These are phyloP conservation scores for Colletotrichum magnum DNA, from an alignment of 2,329 filamentous ascomycete species.

Conservation along the genomic window DNA sequence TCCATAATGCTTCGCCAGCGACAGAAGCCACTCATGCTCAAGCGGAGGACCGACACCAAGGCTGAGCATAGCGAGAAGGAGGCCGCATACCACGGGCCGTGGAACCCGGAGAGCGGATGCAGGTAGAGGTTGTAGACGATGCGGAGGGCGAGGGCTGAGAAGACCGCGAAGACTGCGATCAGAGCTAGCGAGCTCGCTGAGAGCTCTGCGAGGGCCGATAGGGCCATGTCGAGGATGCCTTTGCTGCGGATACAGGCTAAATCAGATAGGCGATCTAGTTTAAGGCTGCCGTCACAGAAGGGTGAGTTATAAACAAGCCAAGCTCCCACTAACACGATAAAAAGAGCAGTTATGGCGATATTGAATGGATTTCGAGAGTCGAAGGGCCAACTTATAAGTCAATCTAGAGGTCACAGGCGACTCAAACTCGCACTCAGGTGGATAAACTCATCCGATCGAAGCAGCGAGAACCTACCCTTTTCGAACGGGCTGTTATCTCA, in stretches of 20 bases:
- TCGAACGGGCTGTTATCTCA: too few relatives aligned
- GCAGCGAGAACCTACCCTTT: too few relatives aligned
- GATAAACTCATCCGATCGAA: too few relatives aligned
- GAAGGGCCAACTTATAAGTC: too few relatives aligned
- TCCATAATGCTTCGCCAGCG: constrained; percentile 17
- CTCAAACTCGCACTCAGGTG: too few relatives aligned
- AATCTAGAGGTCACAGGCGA: too few relatives aligned
- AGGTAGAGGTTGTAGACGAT: constrained; percentile 28
- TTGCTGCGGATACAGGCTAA: background rate
- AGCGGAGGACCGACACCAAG: background rate
- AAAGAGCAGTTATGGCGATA: too few relatives aligned
- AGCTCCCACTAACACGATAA: too few relatives aligned
- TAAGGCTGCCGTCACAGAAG: too few relatives aligned
- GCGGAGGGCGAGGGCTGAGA: constrained; percentile 5
- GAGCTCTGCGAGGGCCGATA: background rate
- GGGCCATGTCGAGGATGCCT: background rate
- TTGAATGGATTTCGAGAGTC: too few relatives aligned
- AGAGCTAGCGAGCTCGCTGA: background rate
- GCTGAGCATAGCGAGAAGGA: constrained; percentile 21
- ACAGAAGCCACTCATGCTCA: constrained; percentile 28
- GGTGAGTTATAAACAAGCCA: too few relatives aligned
- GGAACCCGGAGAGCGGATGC: constrained; percentile 18
- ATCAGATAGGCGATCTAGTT: too few relatives aligned
- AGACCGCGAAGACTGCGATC: background rate
- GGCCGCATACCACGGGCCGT: constrained; percentile 27